Percentiles rank a stretch among this genome's conserved stretches.
These are phyloP conservation scores for Eutrema japonicum DNA, from an alignment of 345 rosid species.

Conservation along the genomic window DNA sequence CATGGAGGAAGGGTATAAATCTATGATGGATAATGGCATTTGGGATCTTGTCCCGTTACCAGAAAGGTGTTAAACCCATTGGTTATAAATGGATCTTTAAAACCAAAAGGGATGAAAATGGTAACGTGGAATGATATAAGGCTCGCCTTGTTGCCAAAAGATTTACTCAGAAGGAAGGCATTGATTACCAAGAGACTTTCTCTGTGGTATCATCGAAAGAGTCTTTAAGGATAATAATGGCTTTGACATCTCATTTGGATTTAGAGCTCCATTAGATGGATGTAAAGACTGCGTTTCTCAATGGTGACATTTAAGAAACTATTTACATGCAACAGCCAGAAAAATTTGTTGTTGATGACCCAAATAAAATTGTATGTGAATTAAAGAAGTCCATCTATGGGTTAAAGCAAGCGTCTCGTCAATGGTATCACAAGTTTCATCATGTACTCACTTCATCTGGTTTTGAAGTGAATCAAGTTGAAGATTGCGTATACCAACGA, in stretches of 20 bases:
- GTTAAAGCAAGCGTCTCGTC: neutral
- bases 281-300: neutral
- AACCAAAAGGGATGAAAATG: neutral
- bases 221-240: neutral
- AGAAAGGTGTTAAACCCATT: neutral
- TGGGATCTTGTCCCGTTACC: neutral
- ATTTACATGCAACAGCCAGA: neutral
- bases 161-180: neutral
- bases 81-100: neutral
- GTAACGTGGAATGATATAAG: neutral
- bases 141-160: neutral
- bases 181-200: neutral
- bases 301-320: neutral
- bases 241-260: neutral
- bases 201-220: neutral
- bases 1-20: neutral
- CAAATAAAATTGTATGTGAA: neutral
- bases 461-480: neutral
- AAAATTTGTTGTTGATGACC: neutral
- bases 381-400: neutral
- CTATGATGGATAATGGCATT: neutral
- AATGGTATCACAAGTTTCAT: neutral
- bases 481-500: neutral
- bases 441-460: constrained; percentile 5
- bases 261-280: neutral